Base-by-base conservation (phyloP, 169 alveolate genomes). In the Ichthyophthirius multifiliis region DNA sequence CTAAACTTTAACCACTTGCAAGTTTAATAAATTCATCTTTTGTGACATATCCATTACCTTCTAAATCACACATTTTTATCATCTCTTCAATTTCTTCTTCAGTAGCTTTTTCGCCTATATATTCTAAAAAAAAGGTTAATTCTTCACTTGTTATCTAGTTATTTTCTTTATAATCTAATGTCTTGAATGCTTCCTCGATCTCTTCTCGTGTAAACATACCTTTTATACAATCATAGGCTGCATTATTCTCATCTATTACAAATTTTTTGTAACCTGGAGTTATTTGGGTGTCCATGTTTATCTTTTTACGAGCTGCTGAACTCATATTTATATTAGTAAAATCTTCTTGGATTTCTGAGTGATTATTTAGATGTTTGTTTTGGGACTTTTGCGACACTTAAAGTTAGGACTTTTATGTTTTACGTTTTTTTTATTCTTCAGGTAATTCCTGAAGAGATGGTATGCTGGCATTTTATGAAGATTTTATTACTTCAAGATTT, bases 21-120 rank as follows among this genome's bases (percentile, higher is more conserved):
- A 93, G 80, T 55, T 87, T 88, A 32, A 77, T 76, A 65, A 93
- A 93, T 71, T 93, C 94, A 65, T 88, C 90, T 67, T 76, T 89
- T 32, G 81, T 84, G 3, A 93, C 96, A 76, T 89, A 81, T 0
- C 94, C 94, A 76, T 84, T 84, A 27, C 96, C 95, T 63, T 86
- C 93, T 30, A 62, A 34, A 71, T 92, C 96, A 35, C 92, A 83
- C 94, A 90, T 88, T 64, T 91, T 80, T 20, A 93, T 86, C 95
- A 93, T 89, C 77, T 93, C 95, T 71, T 90, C 94, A 12, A 87
- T 80, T 47, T 90, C 94, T 73, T 93, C 94, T 27, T 87, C 92
- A 35, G 93, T 90, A 9, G 86, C 93, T 47, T 88, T 81, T 71
- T 92, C 96, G 4, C 93, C 94, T 27, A 92, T 76, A 32, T 83